Percentiles rank a stretch among this genome's conserved stretches.
These are phyloP conservation scores for Hapsidospora chrysogenum DNA, from an alignment of 495 filamentous ascomycete species.

Conservation along the genomic window DNA sequence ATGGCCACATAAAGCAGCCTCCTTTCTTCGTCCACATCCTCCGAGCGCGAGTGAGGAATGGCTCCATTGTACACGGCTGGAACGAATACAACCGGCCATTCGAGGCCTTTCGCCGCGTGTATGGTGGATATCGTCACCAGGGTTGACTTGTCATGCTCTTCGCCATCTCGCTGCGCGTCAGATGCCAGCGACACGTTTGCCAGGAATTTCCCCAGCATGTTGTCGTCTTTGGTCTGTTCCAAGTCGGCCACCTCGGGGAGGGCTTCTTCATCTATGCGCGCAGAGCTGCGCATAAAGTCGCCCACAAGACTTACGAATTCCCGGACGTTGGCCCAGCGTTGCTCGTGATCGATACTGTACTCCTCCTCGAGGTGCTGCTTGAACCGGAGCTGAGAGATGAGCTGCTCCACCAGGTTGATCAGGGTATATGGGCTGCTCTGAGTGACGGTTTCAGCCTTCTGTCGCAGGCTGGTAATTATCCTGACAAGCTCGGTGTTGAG, in stretches of 20 bases:
- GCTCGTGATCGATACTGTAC: constrained; percentile 62
- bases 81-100: constrained; percentile 96
- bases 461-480: constrained; percentile 41
- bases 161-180: constrained; percentile 48
- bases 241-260: constrained; percentile 68
- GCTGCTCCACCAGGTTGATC: constrained; percentile 52
- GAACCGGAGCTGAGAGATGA: constrained; percentile 59
- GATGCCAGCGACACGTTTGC: constrained; percentile 78
- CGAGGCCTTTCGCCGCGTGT: constrained; percentile 89
- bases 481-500: constrained; percentile 24
- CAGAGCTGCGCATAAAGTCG: constrained; percentile 38
- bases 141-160: constrained; percentile 34
- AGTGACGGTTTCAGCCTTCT: constrained; percentile 34
- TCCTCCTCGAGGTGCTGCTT: constrained; percentile 51
- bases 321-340: constrained; percentile 80
- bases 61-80: constrained; percentile 81
- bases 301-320: constrained; percentile 67
- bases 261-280: constrained; percentile 39
- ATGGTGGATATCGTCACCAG: constrained; percentile 91
- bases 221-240: constrained; percentile 49
- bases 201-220: constrained; percentile 63
- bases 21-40: constrained; percentile 81
- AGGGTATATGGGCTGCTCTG: constrained; percentile 30
- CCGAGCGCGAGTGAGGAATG: constrained; percentile 85
- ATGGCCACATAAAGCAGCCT: constrained; percentile 92